phyloP scores from a whole-genome alignment of 345 rosid species.

The Eutrema heterophyllum region DNA sequence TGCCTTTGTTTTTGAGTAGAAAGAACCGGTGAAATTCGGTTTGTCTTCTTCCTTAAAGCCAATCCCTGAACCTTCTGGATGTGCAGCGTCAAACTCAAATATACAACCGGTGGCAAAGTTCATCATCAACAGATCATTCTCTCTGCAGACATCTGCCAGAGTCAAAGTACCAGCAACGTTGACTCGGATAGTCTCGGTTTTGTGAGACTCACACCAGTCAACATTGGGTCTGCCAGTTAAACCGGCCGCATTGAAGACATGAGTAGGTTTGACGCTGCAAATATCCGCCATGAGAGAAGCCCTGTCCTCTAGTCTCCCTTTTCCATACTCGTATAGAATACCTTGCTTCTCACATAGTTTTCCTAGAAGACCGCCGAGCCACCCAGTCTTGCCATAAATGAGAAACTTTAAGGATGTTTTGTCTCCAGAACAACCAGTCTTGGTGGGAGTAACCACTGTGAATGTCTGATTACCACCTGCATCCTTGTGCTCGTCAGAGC shows the following conservation, averaged over 20 bases:
- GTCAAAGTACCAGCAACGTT: conserved; percentile 84
- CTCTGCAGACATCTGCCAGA: conserved; percentile 83
- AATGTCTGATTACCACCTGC: conserved; percentile 44
- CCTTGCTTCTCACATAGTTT: conserved; percentile 76
- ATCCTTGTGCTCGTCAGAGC: conserved; percentile 53
- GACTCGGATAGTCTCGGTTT: conserved; percentile 78
- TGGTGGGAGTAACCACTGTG: conserved; percentile 57
- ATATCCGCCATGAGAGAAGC: conserved; percentile 65
- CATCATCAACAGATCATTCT: conserved; percentile 63
- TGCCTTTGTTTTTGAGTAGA: conserved; percentile 84
- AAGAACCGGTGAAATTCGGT: conserved; percentile 79
- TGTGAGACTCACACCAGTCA: conserved; percentile 96
- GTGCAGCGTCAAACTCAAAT: conserved; percentile 78
- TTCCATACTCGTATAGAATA: conserved; percentile 70
- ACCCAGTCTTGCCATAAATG: conserved; percentile 87
- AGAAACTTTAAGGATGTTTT: conserved; percentile 59
- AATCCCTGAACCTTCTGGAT: conserved; percentile 80
- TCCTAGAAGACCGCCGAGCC: conserved; percentile 90
- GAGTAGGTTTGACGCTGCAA: conserved; percentile 65
- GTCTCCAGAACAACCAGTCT: conserved; percentile 35
- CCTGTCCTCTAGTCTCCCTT: conserved; percentile 76
- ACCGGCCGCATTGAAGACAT: conserved; percentile 91
- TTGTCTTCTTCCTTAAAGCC: conserved; percentile 77
- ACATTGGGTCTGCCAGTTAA: conserved; percentile 94
- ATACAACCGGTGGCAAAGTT: conserved; percentile 92